Conservation (phyloP, 2,329 filamentous ascomycete genomes). For the Colletotrichum zoysiae region DNA sequence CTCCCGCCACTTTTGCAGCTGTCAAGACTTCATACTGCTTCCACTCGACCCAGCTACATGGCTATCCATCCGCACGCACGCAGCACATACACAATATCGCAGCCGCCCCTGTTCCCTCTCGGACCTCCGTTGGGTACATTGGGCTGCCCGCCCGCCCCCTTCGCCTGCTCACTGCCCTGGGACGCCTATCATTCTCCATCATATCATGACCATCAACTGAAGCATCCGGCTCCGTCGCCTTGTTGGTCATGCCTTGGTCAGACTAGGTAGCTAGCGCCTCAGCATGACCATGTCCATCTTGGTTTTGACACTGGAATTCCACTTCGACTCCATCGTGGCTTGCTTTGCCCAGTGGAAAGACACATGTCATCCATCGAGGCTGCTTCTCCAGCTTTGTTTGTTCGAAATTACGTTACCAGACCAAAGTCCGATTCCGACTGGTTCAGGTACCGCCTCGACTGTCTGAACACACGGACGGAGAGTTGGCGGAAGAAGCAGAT, state of each 20-base stretch:
- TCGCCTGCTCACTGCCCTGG: slow-evolving; percentile 4
- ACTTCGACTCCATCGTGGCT: not conserved
- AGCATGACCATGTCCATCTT: slow-evolving; percentile 4
- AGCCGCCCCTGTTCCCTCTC: slow-evolving; percentile 35
- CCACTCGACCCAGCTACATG: slow-evolving; percentile 16
- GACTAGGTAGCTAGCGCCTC: not conserved
- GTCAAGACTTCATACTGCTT: slow-evolving; percentile 29
- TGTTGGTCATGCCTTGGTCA: slow-evolving; percentile 4
- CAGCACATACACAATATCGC: slow-evolving; percentile 31
- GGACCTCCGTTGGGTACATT: slow-evolving; percentile 39
- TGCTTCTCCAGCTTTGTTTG: not conserved
- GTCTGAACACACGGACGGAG: not conserved
- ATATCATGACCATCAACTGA: slow-evolving; percentile 17
- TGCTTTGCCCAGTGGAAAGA: slow-evolving; percentile 1
- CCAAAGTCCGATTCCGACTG: not conserved
- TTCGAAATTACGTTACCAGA: slow-evolving; percentile 7
- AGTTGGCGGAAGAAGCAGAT: not conserved
- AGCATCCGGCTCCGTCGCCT: slow-evolving; percentile 5
- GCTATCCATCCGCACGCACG: not conserved
- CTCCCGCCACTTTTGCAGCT: slow-evolving; percentile 22
- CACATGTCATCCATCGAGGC: not conserved
- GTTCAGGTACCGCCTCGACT: not conserved
- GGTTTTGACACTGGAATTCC: not conserved
- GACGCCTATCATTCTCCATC: slow-evolving; percentile 12
- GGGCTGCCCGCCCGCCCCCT: not conserved